These are phyloP conservation scores for Solanum gandarillasii DNA, from an alignment of 257 asterid genomes.

Conservation along the genomic window DNA sequence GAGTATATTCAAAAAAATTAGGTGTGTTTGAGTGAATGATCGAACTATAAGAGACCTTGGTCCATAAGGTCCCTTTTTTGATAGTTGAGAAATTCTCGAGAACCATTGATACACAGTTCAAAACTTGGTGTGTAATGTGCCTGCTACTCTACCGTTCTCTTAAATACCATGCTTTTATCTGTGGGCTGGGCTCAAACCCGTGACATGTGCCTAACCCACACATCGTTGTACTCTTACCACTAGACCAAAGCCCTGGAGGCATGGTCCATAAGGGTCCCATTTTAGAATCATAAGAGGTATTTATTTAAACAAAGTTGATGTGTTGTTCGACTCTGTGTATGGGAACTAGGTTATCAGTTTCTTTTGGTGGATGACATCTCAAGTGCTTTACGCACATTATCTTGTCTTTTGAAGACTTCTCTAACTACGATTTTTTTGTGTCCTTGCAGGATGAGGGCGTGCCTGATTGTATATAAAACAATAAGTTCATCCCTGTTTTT, in stretches of 20 bases:
- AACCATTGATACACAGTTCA: neutral
- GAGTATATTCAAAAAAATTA: neutral
- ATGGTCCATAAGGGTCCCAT: neutral
- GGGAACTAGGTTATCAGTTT: neutral
- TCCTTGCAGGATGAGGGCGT: slow-evolving; percentile 53
- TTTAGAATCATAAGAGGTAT: neutral
- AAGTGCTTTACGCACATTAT: neutral
- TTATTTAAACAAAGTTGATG: neutral
- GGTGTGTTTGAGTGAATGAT: neutral
- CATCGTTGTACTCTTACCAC: neutral
- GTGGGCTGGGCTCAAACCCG: neutral
- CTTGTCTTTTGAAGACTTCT: neutral
- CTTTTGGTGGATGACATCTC: neutral
- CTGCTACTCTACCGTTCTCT: neutral
- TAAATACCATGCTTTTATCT: neutral
- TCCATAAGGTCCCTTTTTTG: neutral
- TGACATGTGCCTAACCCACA: neutral
- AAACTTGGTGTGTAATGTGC: neutral
- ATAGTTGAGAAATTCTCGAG: neutral
- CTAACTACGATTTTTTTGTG: slow-evolving; percentile 2
- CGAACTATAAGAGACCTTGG: neutral
- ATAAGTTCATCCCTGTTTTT: slow-evolving; percentile 42
- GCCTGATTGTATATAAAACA: slow-evolving; percentile 39
- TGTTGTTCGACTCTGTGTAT: neutral
- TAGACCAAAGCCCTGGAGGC: neutral